phyloP scores from a whole-genome alignment of 2,329 filamentous ascomycete species.

The Myriosclerotinia scirpicola region DNA sequence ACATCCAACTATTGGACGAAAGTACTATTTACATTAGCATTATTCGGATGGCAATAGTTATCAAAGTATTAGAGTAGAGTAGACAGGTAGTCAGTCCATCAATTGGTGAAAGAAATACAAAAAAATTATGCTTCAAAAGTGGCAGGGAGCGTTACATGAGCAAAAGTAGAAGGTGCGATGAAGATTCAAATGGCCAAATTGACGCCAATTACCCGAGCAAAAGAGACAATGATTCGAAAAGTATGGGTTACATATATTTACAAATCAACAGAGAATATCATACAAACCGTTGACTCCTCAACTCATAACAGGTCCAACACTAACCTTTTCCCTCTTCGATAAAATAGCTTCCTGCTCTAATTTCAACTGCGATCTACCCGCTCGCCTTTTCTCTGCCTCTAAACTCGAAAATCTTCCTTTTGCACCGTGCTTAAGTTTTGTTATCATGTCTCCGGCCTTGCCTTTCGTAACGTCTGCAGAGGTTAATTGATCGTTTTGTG shows the following conservation, averaged over 20 bases:
- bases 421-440: constrained; percentile 83
- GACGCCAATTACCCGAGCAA: neutral
- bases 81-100: neutral
- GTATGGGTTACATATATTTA: neutral
- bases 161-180: neutral
- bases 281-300: constrained; percentile 26
- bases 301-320: constrained; percentile 53
- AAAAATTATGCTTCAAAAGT: neutral
- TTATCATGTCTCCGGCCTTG: constrained; percentile 85
- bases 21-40: neutral
- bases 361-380: constrained; percentile 43
- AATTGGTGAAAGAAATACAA: neutral
- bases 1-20: neutral
- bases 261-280: constrained; percentile 15
- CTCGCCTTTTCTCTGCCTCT: constrained; percentile 53
- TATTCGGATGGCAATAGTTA: neutral
- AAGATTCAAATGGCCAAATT: neutral
- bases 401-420: constrained; percentile 59
- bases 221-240: neutral
- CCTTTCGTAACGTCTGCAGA: constrained; percentile 69
- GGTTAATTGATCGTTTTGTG: constrained; percentile 54
- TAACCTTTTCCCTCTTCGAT: constrained; percentile 52
- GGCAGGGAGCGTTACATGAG: neutral
- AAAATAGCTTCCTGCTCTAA: constrained; percentile 45
- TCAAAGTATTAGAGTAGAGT: neutral